Conservation (phyloP, 2,329 filamentous ascomycete genomes). For the Ophiostoma ips region DNA sequence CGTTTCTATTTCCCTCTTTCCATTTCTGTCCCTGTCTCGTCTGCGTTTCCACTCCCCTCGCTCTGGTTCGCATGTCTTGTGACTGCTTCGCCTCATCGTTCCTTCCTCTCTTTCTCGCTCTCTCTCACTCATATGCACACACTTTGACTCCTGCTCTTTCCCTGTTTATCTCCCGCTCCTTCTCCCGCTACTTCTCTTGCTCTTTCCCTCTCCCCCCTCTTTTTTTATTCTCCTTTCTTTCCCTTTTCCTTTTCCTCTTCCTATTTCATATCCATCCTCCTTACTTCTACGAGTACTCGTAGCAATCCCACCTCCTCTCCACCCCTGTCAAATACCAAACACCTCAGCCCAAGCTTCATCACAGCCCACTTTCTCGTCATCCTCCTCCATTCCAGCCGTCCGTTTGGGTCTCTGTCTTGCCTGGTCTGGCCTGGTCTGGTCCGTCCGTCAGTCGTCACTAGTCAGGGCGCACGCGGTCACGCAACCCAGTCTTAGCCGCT, state of each 20-base stretch:
- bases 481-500: background rate
- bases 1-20: background rate
- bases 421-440: background rate
- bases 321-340: background rate
- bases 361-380: background rate
- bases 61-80: background rate
- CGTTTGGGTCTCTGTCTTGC: background rate
- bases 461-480: background rate
- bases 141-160: no score
- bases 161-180: background rate
- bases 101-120: background rate
- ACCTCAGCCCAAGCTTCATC: background rate
- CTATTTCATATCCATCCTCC: background rate
- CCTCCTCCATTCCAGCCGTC: background rate
- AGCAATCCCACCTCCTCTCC: background rate
- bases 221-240: background rate
- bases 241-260: no score
- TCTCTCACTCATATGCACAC: no score
- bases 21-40: background rate
- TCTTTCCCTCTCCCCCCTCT: background rate
- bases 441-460: conserved; percentile 1
- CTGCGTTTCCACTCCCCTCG: background rate
- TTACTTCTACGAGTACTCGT: background rate
- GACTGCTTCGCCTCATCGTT: background rate
- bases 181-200: background rate